Evolutionary conservation across 495 filamentous ascomycete genomes (phyloP), one percentile per base, ranked within the genome.

Genomic region (Aspergillus campestris): DNA sequence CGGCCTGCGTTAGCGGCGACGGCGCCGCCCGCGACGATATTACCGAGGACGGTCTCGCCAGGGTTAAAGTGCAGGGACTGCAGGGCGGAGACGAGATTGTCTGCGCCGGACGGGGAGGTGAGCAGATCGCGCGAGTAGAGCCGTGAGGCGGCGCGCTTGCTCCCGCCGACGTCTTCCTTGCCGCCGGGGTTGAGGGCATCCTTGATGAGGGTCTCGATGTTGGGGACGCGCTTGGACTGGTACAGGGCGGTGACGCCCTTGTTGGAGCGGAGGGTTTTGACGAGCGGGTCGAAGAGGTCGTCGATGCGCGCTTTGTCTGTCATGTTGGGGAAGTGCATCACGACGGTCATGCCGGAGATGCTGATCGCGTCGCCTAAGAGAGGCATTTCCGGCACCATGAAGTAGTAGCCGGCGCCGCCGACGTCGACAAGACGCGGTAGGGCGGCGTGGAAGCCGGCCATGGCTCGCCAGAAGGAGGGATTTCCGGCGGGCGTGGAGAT

Each of bases 371-470:
- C 52, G 5, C 39, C 31, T 31, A 43, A 45, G 11, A 52, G 6
- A 4, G 59, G 55, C 7, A 51, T 29, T 14, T 59, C 52, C 8
- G 61, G 59, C 13, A 56, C 8, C n/a, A 59, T 51, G 15, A 46
- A 65, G 38, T 69, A 71, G 36, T 67, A 72, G 4, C 65, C 65
- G 1, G 57, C 53, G 15, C 67, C 66, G 6, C 58, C 57, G 3
- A 52, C 55, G 38, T 66, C 64, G 27, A 60, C 60, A n/a, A 73
- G 32, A 4, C 40, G 32, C 24, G 59, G 57, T 8, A 65, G 50
- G 7, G 61, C 45, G 8, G 51, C 53, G 45, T 70, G 64, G 30
- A 58, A 65, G 33, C 59, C 47, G 11, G 41, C 53, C 18, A 64
- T 49, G 10, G 59, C 61, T 10, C 58, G 46, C 62, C 65, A 71